Conservation (phyloP, 495 filamentous ascomycete genomes). For the Aspergillus incahuasiensis region DNA sequence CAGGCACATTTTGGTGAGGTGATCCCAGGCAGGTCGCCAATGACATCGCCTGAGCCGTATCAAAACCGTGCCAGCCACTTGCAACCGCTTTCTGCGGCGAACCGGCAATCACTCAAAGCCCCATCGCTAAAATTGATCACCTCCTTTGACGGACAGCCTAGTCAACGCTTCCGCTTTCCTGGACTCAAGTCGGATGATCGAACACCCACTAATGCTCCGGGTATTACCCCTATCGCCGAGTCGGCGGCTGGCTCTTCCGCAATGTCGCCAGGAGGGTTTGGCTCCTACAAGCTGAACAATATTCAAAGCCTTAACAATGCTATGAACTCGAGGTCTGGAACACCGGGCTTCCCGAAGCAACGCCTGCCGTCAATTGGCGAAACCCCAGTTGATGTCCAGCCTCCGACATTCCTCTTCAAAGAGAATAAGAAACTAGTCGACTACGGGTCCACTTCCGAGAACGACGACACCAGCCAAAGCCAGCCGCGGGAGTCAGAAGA, state of each 20-base stretch:
- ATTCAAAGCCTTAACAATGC: constrained; percentile 58
- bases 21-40: constrained; percentile 39
- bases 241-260: constrained; percentile 86
- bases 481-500: constrained; percentile 29
- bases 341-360: constrained; percentile 63
- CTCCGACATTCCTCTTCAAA: constrained; percentile 41
- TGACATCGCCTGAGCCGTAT: constrained; percentile 38
- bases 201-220: constrained; percentile 71
- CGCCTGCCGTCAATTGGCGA: constrained; percentile 85
- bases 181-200: constrained; percentile 60
- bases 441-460: constrained; percentile 44
- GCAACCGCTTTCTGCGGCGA: constrained; percentile 21
- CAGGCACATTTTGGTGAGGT: constrained; percentile 50
- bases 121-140: constrained; percentile 93
- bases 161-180: constrained; percentile 62
- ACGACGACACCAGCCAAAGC: constrained; percentile 31
- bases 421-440: constrained; percentile 40
- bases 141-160: constrained; percentile 63
- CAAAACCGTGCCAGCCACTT: constrained; percentile 25
- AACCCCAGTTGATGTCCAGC: constrained; percentile 54
- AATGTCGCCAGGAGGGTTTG: constrained; percentile 67
- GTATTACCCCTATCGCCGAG: constrained; percentile 86
- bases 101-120: constrained; percentile 57
- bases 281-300: constrained; percentile 60
- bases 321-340: constrained; percentile 66